phyloP scores from a whole-genome alignment of 371 early-diverging fungal genomes.

The Nosema muscidifuracis region DNA sequence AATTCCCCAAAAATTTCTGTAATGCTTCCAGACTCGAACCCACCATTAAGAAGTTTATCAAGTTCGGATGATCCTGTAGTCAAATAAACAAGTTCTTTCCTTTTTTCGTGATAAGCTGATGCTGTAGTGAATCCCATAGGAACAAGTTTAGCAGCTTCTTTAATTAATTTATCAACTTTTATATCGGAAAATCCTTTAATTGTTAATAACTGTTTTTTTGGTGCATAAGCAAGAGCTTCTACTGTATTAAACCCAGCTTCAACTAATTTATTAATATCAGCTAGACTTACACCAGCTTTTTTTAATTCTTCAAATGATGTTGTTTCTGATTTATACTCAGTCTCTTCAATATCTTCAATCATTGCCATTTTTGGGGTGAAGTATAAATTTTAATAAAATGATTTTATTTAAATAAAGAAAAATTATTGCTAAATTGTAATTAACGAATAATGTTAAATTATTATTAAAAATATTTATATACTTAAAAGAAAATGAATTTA shows the following conservation, averaged over 20 bases:
- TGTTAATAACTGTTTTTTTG: slow-evolving; percentile 75
- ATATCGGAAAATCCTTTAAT: slow-evolving; percentile 95
- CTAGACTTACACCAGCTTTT: slow-evolving; percentile 72
- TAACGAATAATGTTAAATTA: too few species aligned
- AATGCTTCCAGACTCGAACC: slow-evolving; percentile 93
- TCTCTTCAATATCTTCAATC: slow-evolving; percentile 63
- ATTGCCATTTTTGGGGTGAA: slow-evolving; percentile 56
- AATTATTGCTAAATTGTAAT: too few species aligned
- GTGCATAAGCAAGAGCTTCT: slow-evolving; percentile 87
- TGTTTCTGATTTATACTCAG: slow-evolving; percentile 36
- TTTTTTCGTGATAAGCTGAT: slow-evolving; percentile 77
- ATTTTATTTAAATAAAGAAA: too few species aligned
- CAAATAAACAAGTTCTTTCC: slow-evolving; percentile 75
- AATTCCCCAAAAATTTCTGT: slow-evolving; percentile 99
- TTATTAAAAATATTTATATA: too few species aligned
- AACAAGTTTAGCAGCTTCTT: slow-evolving; percentile 82
- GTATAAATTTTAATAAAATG: too few species aligned
- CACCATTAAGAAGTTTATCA: slow-evolving; percentile 85
- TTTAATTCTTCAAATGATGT: slow-evolving; percentile 63
- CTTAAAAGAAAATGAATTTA: too few species aligned
- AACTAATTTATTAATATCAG: slow-evolving; percentile 75
- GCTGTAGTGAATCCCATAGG: slow-evolving; percentile 95
- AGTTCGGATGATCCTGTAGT: slow-evolving; percentile 88
- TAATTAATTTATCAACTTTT: slow-evolving; percentile 90
- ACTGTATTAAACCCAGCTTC: slow-evolving; percentile 88